phyloP scores from a whole-genome alignment of 495 filamentous ascomycete species.

The Neurospora sublineolata region DNA sequence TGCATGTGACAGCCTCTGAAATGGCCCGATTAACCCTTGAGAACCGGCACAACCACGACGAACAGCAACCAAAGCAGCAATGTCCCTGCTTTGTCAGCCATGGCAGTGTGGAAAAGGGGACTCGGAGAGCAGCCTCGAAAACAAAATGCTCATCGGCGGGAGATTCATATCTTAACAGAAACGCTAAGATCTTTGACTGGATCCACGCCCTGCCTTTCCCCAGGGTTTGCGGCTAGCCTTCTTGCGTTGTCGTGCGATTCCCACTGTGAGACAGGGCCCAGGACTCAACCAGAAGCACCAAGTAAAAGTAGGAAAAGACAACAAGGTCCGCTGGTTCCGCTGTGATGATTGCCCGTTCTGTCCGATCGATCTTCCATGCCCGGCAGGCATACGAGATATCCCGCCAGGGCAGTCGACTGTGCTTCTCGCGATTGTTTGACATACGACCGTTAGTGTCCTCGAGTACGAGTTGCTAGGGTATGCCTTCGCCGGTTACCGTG shows the following conservation, averaged over 20 bases:
- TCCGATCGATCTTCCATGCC: background rate
- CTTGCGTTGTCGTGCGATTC: background rate
- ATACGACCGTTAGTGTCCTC: background rate
- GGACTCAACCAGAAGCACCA: background rate
- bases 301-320: background rate
- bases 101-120: background rate
- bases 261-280: background rate
- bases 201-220: background rate
- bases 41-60: background rate
- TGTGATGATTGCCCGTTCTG: background rate
- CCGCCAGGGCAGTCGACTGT: background rate
- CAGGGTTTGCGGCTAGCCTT: background rate
- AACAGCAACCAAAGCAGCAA: background rate
- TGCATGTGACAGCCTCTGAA: background rate
- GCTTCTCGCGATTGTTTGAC: background rate
- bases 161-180: background rate
- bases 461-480: background rate
- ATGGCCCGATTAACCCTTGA: background rate
- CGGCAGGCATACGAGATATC: background rate
- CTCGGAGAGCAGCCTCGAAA: background rate
- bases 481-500: background rate
- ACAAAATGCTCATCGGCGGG: background rate
- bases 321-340: background rate
- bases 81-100: background rate
- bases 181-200: background rate